Percentiles rank a stretch among this genome's conserved stretches.
These are phyloP conservation scores for Colletotrichum sansevieriae DNA, from an alignment of 2,329 filamentous ascomycete species.

Conservation along the genomic window DNA sequence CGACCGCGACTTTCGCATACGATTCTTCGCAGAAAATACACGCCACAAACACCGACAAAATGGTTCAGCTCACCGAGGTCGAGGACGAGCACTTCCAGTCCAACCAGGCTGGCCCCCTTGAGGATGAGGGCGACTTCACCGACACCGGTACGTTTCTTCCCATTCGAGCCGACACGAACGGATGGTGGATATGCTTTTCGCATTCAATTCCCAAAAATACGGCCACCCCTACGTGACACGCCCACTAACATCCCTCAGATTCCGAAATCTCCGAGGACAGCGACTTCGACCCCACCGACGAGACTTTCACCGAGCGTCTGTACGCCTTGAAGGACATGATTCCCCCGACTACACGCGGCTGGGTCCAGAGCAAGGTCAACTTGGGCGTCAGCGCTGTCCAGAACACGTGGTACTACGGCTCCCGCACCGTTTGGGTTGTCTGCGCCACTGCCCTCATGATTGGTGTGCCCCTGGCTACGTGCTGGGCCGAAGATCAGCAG, in stretches of 20 bases:
- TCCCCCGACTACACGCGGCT: slow-evolving; percentile 77
- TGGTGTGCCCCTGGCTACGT: slow-evolving; percentile 93
- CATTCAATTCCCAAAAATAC: too few species aligned
- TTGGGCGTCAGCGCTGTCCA: slow-evolving; percentile 67
- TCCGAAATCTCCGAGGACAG: slow-evolving; percentile 88
- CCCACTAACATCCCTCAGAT: slow-evolving; percentile 61
- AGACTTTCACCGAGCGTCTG: slow-evolving; percentile 76
- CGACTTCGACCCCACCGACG: slow-evolving; percentile 71
- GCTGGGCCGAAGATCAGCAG: slow-evolving; percentile 96
- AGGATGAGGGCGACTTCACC: slow-evolving; percentile 92
- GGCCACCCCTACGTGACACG: slow-evolving; percentile 21
- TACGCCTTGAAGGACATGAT: slow-evolving; percentile 82
- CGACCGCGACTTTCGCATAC: neutral
- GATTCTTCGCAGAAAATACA: neutral
- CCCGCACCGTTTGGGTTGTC: slow-evolving; percentile 88
- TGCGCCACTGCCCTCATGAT: slow-evolving; percentile 90
- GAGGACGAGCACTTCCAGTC: slow-evolving; percentile 94
- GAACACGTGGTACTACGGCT: slow-evolving; percentile 74
- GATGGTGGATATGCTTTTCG: too few species aligned
- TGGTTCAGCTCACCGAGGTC: slow-evolving; percentile 98
- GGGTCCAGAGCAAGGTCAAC: slow-evolving; percentile 71
- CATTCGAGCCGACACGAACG: too few species aligned
- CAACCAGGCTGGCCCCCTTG: slow-evolving; percentile 76
- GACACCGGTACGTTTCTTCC: slow-evolving; percentile 79
- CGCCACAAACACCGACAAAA: slow-evolving; percentile 59